A percentile compares a stretch with the other conserved stretches of the same genome.
Evolutionary conservation across 192 early-diverging fungal genomes (phyloP).

Genomic region (Obelidium mucronatum): DNA sequence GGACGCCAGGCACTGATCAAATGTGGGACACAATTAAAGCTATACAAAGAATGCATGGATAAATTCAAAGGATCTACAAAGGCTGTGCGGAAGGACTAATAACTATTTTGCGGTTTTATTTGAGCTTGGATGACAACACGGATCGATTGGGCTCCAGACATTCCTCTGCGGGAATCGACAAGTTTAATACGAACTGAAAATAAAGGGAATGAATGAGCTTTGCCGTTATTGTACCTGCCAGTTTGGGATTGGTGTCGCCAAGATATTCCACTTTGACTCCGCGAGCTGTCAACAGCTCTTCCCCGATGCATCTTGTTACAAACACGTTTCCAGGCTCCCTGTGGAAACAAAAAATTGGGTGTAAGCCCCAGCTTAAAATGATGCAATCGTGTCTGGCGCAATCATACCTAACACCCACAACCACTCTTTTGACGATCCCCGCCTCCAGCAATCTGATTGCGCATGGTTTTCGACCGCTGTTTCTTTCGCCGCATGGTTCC

Average conservation of each 20-base stretch:
- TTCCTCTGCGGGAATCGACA: background rate
- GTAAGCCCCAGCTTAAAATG: no score
- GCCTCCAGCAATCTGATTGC: constrained; percentile 76
- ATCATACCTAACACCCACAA: constrained; percentile 71
- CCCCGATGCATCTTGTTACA: background rate
- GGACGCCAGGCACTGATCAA: constrained; percentile 45
- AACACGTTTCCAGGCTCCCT: background rate
- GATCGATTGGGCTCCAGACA: background rate
- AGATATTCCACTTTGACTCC: background rate
- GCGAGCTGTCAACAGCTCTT: background rate
- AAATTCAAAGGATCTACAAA: constrained; percentile 31
- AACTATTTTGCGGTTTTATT: background rate
- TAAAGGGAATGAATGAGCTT: background rate
- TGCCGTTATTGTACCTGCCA: background rate
- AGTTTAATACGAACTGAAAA: no score
- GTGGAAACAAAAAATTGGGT: no score
- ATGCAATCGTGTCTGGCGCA: background rate
- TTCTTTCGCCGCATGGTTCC: constrained; percentile 88
- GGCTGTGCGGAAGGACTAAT: background rate
- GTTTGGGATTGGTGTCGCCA: background rate
- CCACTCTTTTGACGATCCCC: constrained; percentile 68
- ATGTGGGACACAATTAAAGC: constrained; percentile 45
- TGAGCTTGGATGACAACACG: background rate
- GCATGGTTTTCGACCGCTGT: constrained; percentile 80
- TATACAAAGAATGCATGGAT: constrained; percentile 63